Conservation (phyloP, 768 basidiomycete species). For the Crepidotus variabilis region DNA sequence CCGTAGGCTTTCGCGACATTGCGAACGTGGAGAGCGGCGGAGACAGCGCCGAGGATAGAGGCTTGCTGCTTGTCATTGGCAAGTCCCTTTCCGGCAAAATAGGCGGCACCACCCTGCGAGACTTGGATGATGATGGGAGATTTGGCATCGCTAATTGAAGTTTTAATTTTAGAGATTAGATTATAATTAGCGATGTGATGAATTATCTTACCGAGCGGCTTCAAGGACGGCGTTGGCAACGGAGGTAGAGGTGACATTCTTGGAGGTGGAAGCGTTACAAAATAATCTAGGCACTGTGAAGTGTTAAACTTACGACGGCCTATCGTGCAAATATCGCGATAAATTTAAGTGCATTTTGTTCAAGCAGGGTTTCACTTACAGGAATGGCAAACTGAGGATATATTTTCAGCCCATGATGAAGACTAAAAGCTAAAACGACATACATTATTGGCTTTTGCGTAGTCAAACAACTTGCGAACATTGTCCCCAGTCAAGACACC, state of each 20-base stretch:
- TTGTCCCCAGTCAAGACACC: constrained; percentile 96
- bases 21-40: constrained; percentile 90
- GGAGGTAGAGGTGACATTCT: constrained; percentile 98
- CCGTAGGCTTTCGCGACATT: constrained; percentile 87
- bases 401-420: constrained; percentile 4
- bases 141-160: constrained; percentile 88
- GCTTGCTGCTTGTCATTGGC: constrained; percentile 94
- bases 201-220: constrained; percentile 70
- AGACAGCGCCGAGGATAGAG: constrained; percentile 87
- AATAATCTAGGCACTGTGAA: constrained; percentile 1
- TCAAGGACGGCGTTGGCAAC: constrained; percentile 93
- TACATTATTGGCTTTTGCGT: constrained; percentile 86
- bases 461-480: constrained; percentile 92
- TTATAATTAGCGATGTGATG: background rate
- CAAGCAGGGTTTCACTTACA: constrained; percentile 41
- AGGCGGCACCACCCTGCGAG: constrained; percentile 95
- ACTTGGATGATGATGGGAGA: constrained; percentile 97
- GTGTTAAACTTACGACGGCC: constrained; percentile 65
- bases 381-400: constrained; percentile 72
- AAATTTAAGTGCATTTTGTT: background rate
- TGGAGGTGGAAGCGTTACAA: constrained; percentile 4
- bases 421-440: too few species aligned
- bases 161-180: constrained; percentile 14
- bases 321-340: constrained; percentile 22
- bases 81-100: constrained; percentile 95